Evolutionary conservation across 176 grass and related monocot species (phyloP), one percentile per base, ranked within the genome.

Genomic region (Phoenix dactylifera): DNA sequence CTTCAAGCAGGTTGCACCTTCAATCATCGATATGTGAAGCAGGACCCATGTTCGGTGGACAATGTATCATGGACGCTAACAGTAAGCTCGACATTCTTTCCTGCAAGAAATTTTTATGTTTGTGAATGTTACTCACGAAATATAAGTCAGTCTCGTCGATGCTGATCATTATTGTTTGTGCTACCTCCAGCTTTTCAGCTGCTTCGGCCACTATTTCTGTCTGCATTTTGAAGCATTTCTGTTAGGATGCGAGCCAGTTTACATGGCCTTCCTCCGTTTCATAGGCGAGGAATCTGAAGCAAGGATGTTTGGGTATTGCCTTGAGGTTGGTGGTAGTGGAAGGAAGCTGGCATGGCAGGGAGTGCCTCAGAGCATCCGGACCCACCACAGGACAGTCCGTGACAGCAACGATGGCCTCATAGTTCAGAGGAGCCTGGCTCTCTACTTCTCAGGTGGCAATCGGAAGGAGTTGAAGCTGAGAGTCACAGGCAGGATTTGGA

Each of bases 381-480:
- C 64, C 1, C 70, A 66, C 24, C 64, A 66, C 50, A 53, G 24
- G 51, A 54, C 24, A 16, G 50, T 66, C 7, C 49, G 64, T 5
- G 64, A 66, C 22, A 66, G 64, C 50, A 50, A 66, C 14, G 64
- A 66, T 22, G 64, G 64, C 19, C 64, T 72, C 25, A 39, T 72
- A 54, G 26, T 72, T 12, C 70, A 72, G 17, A 30, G 70, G 70
- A 53, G 50, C 17, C 51, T 66, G 24, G 64, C 64, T 22, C 64
- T 66, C 49, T 66, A 66, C 49, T 66, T 54, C 51, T 66, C 64
- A 3, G 50, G 64, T 20, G 64, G 50, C 30, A 25, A 66, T 50
- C 49, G 28, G 16, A 62, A 72, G 70, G 70, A 63, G 70, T 54
- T 72, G 70, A 72, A 72, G 70, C 50, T 72, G n/a, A 62, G 70